Evolutionary conservation across 129 eudicot species (phyloP).

Genomic region (Escallonia rubra): DNA sequence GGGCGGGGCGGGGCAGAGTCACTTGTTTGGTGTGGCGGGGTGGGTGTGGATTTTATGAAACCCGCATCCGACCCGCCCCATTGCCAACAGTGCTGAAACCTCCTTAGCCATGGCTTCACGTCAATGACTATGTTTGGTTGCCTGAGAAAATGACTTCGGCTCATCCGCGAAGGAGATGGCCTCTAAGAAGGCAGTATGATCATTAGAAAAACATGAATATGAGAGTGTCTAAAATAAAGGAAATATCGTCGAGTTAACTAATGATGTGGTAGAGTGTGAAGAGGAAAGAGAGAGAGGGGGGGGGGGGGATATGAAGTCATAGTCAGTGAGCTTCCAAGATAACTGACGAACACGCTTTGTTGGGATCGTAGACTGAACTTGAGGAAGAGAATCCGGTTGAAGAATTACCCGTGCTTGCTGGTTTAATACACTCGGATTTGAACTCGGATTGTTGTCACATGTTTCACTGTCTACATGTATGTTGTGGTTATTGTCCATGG

Average conservation of each 20-base stretch:
- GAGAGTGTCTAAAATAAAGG: neutral
- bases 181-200: neutral
- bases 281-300: neutral
- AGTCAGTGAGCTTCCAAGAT: neutral
- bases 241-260: neutral
- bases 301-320: neutral
- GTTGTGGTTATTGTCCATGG: too few species aligned
- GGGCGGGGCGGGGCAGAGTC: too few species aligned
- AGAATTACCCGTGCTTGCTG: neutral
- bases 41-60: too few species aligned
- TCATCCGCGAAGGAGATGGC: neutral
- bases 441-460: too few species aligned
- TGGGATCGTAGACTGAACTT: too few species aligned
- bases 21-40: too few species aligned
- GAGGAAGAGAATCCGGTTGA: neutral
- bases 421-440: too few species aligned
- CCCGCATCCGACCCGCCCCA: too few species aligned
- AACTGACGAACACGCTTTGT: neutral
- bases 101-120: conserved; percentile 6
- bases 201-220: neutral
- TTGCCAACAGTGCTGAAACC: too few species aligned
- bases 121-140: neutral
- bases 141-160: neutral
- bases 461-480: too few species aligned
- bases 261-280: neutral